Evolutionary conservation across 805 yeast genomes (phyloP).

Genomic region (Candida coquimbonensis): DNA sequence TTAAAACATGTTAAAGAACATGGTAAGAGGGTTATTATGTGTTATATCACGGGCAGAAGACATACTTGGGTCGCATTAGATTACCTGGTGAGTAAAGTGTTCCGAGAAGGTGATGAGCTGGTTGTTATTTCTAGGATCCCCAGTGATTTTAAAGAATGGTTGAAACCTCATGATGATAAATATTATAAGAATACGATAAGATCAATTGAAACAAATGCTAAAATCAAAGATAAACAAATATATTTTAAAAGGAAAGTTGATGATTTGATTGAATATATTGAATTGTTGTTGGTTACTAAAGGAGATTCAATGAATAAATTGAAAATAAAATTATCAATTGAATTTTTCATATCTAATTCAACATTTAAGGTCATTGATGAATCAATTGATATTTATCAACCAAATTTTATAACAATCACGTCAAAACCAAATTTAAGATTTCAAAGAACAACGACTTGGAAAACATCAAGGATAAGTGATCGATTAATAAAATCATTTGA

Average conservation of each 20-base stretch:
- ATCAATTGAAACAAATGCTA: conserved; percentile 6
- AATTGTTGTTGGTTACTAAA: conserved; percentile 35
- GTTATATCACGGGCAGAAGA: conserved; percentile 36
- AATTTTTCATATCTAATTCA: conserved; percentile 46
- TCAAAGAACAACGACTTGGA: conserved; percentile 51
- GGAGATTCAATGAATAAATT: conserved; percentile 26
- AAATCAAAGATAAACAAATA: conserved; percentile 2
- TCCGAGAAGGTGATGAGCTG: conserved; percentile 61
- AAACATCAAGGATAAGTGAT: conserved; percentile 55
- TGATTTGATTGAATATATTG: conserved; percentile 35
- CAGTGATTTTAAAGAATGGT: conserved; percentile 1
- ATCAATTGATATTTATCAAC: conserved; percentile 54
- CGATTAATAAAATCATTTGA: conserved; percentile 51
- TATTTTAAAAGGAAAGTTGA: conserved; percentile 35
- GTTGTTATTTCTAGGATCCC: conserved; percentile 52
- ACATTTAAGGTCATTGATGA: conserved; percentile 52
- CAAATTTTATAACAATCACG: conserved; percentile 49
- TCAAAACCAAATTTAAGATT: conserved; percentile 40
- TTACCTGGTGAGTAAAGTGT: conserved; percentile 49
- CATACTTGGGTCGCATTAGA: conserved; percentile 75
- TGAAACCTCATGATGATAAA: conserved; percentile 2
- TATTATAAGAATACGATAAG: neutral
- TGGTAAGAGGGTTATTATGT: conserved; percentile 43
- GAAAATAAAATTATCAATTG: conserved; percentile 42
- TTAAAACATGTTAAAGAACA: conserved; percentile 4